These are phyloP conservation scores for Nyssa sinensis DNA, from an alignment of 148 eudicot species.

Conservation along the genomic window DNA sequence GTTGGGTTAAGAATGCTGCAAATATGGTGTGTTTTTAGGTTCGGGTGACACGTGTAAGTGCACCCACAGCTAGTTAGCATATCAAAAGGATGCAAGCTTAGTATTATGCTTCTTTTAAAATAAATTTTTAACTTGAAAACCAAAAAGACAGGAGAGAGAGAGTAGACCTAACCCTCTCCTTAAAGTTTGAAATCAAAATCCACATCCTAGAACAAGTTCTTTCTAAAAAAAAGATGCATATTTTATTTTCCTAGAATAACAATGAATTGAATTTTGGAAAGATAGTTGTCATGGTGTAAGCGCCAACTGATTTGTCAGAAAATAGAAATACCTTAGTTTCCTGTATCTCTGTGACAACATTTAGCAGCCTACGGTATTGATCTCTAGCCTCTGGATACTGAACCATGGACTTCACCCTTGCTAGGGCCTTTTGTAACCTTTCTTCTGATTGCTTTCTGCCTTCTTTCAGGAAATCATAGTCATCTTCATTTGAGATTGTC, in stretches of 20 bases:
- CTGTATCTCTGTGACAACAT: constrained; percentile 64
- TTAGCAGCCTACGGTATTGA: constrained; percentile 76
- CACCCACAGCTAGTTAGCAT: background rate
- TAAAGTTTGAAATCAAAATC: background rate
- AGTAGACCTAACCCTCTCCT: background rate
- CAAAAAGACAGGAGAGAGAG: background rate
- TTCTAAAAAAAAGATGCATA: background rate
- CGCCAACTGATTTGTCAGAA: background rate
- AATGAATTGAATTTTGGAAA: background rate
- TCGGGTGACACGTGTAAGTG: background rate
- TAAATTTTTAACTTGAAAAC: background rate
- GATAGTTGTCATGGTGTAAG: background rate
- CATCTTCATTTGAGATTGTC: constrained; percentile 53
- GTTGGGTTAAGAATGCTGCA: background rate
- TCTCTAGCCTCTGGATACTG: constrained; percentile 87
- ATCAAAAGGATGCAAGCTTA: background rate
- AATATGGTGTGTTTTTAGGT: background rate
- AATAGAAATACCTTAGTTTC: constrained; percentile 49
- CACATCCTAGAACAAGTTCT: background rate
- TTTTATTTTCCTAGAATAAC: background rate
- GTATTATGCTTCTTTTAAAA: background rate
- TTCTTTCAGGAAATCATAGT: constrained; percentile 76
- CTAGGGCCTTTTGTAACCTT: constrained; percentile 72
- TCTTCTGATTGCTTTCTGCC: constrained; percentile 81
- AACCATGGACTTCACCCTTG: constrained; percentile 88